Evolutionary conservation across 1,139 yeast genomes (phyloP).

Genomic region (Suhomyces yuchorum): DNA sequence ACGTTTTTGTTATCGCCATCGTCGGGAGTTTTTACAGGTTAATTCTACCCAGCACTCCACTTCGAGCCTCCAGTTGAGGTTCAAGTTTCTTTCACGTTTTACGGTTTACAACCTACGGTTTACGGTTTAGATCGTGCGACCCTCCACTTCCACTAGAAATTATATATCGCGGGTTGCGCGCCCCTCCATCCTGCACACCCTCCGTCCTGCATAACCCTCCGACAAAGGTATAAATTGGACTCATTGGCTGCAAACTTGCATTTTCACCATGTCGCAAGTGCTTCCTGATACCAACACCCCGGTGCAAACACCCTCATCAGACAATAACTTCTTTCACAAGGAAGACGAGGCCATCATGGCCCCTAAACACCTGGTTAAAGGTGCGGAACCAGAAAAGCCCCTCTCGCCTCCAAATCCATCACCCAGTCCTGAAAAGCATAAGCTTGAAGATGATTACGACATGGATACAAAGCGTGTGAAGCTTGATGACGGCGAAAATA

Average conservation of each 20-base stretch:
- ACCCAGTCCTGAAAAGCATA: constrained; percentile 46
- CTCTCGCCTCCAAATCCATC: constrained; percentile 51
- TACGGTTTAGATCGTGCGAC: constrained; percentile 15
- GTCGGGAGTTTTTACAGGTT: constrained; percentile 7
- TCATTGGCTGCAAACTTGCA: constrained; percentile 13
- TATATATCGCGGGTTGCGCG: constrained; percentile 17
- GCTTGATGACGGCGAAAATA: constrained; percentile 18
- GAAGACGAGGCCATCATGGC: constrained; percentile 18
- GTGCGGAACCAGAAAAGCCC: constrained; percentile 36
- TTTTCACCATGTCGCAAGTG: constrained; percentile 16
- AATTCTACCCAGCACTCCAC: not conserved
- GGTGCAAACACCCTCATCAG: constrained; percentile 46
- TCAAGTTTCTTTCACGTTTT: not conserved
- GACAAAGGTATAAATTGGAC: constrained; percentile 4
- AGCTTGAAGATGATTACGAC: constrained; percentile 28
- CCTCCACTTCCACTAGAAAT: constrained; percentile 5
- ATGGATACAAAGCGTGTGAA: constrained; percentile 26
- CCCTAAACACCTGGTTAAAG: constrained; percentile 16
- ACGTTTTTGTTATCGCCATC: constrained; percentile 8
- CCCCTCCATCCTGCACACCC: constrained; percentile 5
- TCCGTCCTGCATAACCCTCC: constrained; percentile 7
- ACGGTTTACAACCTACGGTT: constrained; percentile 2
- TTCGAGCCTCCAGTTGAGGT: not conserved
- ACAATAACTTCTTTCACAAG: constrained; percentile 25
- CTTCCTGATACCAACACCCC: constrained; percentile 41